Conservation (phyloP, 768 basidiomycete genomes). For the Tylopilus intermedius region DNA sequence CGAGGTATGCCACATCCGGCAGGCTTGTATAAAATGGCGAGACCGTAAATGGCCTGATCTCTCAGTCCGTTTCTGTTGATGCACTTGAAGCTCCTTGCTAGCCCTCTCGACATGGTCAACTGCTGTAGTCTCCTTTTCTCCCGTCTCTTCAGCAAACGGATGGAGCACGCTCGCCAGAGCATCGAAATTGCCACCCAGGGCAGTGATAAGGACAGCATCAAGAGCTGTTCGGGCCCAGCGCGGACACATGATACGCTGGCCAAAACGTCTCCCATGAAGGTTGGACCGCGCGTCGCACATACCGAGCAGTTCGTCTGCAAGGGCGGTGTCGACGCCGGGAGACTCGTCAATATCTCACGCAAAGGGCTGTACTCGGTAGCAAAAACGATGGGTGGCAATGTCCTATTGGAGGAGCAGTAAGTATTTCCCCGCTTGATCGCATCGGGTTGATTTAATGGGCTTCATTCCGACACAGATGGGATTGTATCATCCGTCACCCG, state of each 20-base stretch:
- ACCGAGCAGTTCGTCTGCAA: constrained; percentile 33
- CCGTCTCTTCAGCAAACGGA: constrained; percentile 19
- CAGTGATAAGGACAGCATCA: constrained; percentile 24
- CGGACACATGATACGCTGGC: constrained; percentile 23
- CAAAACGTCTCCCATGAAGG: constrained; percentile 21
- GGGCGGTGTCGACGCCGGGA: constrained; percentile 33
- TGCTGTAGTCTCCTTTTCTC: constrained; percentile 22
- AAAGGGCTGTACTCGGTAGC: constrained; percentile 31
- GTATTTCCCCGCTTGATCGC: constrained; percentile 16
- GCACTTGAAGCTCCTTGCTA: constrained; percentile 19
- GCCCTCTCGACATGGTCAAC: constrained; percentile 25
- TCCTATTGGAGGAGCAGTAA: constrained; percentile 35
- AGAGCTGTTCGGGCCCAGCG: constrained; percentile 33
- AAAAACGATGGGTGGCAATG: constrained; percentile 33
- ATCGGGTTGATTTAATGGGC: constrained; percentile 11
- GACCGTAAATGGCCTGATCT: constrained; percentile 7
- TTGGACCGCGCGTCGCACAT: constrained; percentile 33
- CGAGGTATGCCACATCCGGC: constrained; percentile 13
- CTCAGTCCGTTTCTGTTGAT: constrained; percentile 17
- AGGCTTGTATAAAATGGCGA: constrained; percentile 21
- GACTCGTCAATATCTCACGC: constrained; percentile 32
- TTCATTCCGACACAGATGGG: constrained; percentile 29
- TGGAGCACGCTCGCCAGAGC: constrained; percentile 16
- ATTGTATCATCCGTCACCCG: constrained; percentile 32
- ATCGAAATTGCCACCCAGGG: constrained; percentile 20